Base-by-base conservation (phyloP, 805 yeast species). In the Starmerella geochares region DNA sequence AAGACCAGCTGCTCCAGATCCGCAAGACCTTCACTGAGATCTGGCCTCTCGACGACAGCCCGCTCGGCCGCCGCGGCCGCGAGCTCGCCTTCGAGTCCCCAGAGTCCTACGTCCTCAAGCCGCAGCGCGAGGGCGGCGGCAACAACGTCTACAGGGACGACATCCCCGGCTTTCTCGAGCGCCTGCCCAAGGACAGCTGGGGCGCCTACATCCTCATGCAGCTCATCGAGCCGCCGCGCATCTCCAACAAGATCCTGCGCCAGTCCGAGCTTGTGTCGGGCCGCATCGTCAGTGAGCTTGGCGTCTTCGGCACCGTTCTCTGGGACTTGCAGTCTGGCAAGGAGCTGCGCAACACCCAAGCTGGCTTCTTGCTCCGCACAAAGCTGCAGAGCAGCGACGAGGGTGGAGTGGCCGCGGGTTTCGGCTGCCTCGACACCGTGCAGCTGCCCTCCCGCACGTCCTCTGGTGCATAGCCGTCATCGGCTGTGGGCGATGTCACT, bases 321-420 rank as follows among this genome's bases (percentile, higher is more conserved):
- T 86, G 90, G 70, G 77, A 92, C 63, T 81, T 79, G 53, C 62
- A 71, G 9, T 63, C 74, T 1, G 81, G 83, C 2, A 70, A 75
- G 31, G 68, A 83, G 10, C 59, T 77, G 33, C 62, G 69, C 48
- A 92, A 92, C 64, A 77, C 77, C 36, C 76, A 76, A 54, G 78
- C 87, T 1, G 97, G 96, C 5, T 86, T 85, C 78, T 71, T 92
- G 56, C 70, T 92, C 58, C 79, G 98, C 68, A 83, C 96, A 0
- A 92, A 92, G 65, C 78, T 87, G 50, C 82, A 85, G 56, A 70
- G 82, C 3, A 83, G 94, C 48, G 81, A 92, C 66, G 99, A 92
- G 70, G 98, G 98, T 33, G 99, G 99, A 35, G 96, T 92, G 29
- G 97, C 97, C 20, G 98, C 98, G 14, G 99, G 99, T 1, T 90